Conservation (phyloP, 345 rosid genomes). For the Erucastrum elatum region DNA sequence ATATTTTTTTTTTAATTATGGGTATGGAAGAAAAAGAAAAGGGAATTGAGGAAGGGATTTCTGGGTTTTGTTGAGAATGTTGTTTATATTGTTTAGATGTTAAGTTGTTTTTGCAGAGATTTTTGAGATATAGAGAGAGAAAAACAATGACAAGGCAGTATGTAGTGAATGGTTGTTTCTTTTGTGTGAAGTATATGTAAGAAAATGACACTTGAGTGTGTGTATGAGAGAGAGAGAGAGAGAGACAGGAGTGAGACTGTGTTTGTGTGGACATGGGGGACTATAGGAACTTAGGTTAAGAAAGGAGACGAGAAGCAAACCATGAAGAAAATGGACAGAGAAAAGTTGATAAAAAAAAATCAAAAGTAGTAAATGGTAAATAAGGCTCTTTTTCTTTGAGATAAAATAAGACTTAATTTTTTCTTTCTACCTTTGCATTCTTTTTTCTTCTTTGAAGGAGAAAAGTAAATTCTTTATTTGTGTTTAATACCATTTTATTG, state of each 20-base stretch:
- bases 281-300: constrained; percentile 51
- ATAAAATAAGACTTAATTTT: constrained; percentile 9
- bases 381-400: constrained; percentile 29
- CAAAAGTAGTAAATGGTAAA: constrained; percentile 40
- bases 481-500: constrained; percentile 26
- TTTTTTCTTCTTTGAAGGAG: constrained; percentile 41
- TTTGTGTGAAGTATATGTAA: constrained; percentile 47
- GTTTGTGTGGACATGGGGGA: constrained; percentile 69
- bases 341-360: not conserved
- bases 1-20: not conserved
- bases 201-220: constrained; percentile 47
- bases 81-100: constrained; percentile 46
- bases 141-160: constrained; percentile 42
- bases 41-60: constrained; percentile 26
- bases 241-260: constrained; percentile 28
- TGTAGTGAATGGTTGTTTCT: constrained; percentile 47
- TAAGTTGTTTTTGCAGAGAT: constrained; percentile 35
- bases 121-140: constrained; percentile 42
- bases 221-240: constrained; percentile 39
- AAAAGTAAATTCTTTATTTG: constrained; percentile 33
- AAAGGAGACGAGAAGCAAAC: constrained; percentile 39
- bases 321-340: constrained; percentile 20
- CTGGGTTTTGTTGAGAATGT: constrained; percentile 39
- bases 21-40: constrained; percentile 15
- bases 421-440: constrained; percentile 37